phyloP scores from a whole-genome alignment of 495 filamentous ascomycete genomes.

The Aspergillus kassunensis region DNA sequence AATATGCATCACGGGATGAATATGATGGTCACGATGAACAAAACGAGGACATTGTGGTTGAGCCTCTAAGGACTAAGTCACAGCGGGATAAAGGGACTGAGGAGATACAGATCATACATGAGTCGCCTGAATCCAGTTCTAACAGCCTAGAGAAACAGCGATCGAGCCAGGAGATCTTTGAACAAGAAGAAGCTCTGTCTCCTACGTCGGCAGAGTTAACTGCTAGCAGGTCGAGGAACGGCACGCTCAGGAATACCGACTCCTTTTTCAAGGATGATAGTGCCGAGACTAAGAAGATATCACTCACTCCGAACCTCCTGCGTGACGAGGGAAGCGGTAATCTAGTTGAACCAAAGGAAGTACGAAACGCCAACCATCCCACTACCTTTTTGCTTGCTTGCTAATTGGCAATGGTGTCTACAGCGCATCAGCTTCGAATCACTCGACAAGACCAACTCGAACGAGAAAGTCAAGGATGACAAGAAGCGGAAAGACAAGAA shows the following conservation, averaged over 20 bases:
- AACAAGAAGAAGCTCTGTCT: slow-evolving; percentile 36
- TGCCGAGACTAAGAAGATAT: slow-evolving; percentile 94
- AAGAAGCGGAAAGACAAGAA: slow-evolving; percentile 93
- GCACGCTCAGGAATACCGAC: slow-evolving; percentile 81
- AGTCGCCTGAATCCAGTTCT: slow-evolving; percentile 29
- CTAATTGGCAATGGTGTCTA: slow-evolving; percentile 48
- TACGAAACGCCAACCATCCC: slow-evolving; percentile 32
- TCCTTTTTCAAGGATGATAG: slow-evolving; percentile 97
- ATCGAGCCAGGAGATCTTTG: slow-evolving; percentile 65
- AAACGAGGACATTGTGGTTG: slow-evolving; percentile 42
- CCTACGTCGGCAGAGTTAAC: slow-evolving; percentile 44
- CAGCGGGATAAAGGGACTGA: slow-evolving; percentile 34
- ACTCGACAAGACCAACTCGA: slow-evolving; percentile 49
- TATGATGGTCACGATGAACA: slow-evolving; percentile 35
- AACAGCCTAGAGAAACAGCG: slow-evolving; percentile 39
- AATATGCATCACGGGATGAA: slow-evolving; percentile 43
- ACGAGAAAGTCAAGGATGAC: slow-evolving; percentile 64
- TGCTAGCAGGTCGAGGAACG: slow-evolving; percentile 71
- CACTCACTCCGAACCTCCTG: slow-evolving; percentile 89
- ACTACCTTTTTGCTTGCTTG: not conserved
- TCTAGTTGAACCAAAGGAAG: slow-evolving; percentile 62
- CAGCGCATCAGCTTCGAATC: slow-evolving; percentile 43
- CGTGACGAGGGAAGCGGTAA: slow-evolving; percentile 69
- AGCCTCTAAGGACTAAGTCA: slow-evolving; percentile 41
- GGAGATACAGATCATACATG: slow-evolving; percentile 27